phyloP scores from a whole-genome alignment of 805 yeast genomes.

The Komagataella kurtzmanii region DNA sequence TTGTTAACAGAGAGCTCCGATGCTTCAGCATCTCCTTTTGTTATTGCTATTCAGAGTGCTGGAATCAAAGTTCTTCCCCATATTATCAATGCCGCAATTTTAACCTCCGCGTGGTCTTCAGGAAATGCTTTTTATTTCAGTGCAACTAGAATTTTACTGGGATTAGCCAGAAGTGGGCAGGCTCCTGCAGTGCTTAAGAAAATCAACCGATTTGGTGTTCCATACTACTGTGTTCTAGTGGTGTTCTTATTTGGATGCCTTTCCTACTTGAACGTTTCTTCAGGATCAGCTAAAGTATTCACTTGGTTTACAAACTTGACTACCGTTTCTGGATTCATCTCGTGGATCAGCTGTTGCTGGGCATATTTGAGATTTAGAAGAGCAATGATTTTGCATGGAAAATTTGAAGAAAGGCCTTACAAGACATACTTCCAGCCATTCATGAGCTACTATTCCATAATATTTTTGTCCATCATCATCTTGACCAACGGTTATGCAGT shows the following conservation, averaged over 20 bases:
- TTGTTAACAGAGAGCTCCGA: constrained; percentile 31
- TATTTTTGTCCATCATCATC: constrained; percentile 22
- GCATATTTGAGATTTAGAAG: constrained; percentile 54
- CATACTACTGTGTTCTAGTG: constrained; percentile 39
- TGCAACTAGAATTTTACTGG: constrained; percentile 62
- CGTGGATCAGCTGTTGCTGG: constrained; percentile 42
- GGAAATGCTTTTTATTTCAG: constrained; percentile 68
- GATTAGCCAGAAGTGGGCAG: constrained; percentile 60
- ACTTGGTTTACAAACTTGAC: constrained; percentile 55
- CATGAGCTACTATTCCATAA: neutral
- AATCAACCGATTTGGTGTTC: constrained; percentile 59
- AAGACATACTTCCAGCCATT: neutral
- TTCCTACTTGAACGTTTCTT: constrained; percentile 54
- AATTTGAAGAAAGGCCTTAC: neutral
- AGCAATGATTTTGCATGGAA: constrained; percentile 37
- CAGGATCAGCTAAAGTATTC: constrained; percentile 46
- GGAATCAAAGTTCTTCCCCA: constrained; percentile 58
- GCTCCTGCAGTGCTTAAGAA: constrained; percentile 56
- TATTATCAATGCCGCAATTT: constrained; percentile 64
- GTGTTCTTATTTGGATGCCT: constrained; percentile 35
- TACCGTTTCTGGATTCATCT: constrained; percentile 53
- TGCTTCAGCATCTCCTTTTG: constrained; percentile 81
- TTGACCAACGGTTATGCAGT: constrained; percentile 66
- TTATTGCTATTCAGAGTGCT: constrained; percentile 65
- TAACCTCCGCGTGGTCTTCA: constrained; percentile 39